phyloP scores from a whole-genome alignment of 2,329 filamentous ascomycete species.

The Biscogniauxia mediterranea region DNA sequence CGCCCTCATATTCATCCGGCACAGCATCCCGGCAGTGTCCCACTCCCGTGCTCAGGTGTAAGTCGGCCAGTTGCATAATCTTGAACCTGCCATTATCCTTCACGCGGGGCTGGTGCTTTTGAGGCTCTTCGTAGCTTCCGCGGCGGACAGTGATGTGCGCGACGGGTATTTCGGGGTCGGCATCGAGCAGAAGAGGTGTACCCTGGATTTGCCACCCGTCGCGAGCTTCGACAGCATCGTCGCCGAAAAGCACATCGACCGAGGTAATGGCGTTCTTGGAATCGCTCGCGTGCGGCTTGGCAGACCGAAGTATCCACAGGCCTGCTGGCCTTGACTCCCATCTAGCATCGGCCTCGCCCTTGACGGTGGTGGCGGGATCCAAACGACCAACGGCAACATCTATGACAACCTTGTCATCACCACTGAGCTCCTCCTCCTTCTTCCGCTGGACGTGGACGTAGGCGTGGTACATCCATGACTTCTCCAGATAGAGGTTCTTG shows the following conservation, averaged over 20 bases:
- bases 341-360: conserved; percentile 54
- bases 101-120: conserved; percentile 74
- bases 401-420: conserved; percentile 74
- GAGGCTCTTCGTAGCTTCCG: conserved; percentile 61
- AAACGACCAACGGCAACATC: conserved; percentile 74
- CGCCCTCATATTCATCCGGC: conserved; percentile 68
- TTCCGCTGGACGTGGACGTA: conserved; percentile 82
- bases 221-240: conserved; percentile 87
- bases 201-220: conserved; percentile 80
- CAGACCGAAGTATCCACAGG: conserved; percentile 77
- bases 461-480: conserved; percentile 70
- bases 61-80: conserved; percentile 92
- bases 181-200: conserved; percentile 69
- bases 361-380: conserved; percentile 61
- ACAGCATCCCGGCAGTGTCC: conserved; percentile 85
- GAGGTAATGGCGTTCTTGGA: conserved; percentile 73
- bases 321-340: conserved; percentile 80
- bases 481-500: conserved; percentile 82
- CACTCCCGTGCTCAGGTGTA: conserved; percentile 88
- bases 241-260: conserved; percentile 83
- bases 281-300: conserved; percentile 71
- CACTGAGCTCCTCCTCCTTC: conserved; percentile 76
- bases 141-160: conserved; percentile 76
- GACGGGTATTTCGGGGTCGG: conserved; percentile 59
- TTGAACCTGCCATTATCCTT: conserved; percentile 92